phyloP scores from a whole-genome alignment of 176 grass and related monocot species.

The Triticum aestivum region IWGSC_CS_RefSeq_v2.1 NC_057799.1:49046536-49047035 shows the following conservation, averaged over 20 bases:
- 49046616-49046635: neutral
- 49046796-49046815: neutral
- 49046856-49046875: conserved; percentile 12
- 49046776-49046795: neutral
- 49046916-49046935: neutral
- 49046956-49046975: conserved; percentile 24
- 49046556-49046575: neutral
- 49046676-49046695: neutral
- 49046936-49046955: neutral
- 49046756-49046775: neutral
- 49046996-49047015: conserved; percentile 20
- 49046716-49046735: neutral
- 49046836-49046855: neutral
- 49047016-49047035: conserved; percentile 18
- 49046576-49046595: conserved; percentile 23
- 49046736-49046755: neutral
- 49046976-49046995: neutral
- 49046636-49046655: neutral
- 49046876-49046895: neutral
- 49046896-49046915: neutral
- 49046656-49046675: neutral
- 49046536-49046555: conserved; percentile 16
- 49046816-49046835: neutral
- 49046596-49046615: neutral
- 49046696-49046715: neutral